Evolutionary conservation across 1,284 basidiomycete species (phyloP), one percentile per base, ranked within the genome.

Genomic region (Ganoderma lingzhi): DNA sequence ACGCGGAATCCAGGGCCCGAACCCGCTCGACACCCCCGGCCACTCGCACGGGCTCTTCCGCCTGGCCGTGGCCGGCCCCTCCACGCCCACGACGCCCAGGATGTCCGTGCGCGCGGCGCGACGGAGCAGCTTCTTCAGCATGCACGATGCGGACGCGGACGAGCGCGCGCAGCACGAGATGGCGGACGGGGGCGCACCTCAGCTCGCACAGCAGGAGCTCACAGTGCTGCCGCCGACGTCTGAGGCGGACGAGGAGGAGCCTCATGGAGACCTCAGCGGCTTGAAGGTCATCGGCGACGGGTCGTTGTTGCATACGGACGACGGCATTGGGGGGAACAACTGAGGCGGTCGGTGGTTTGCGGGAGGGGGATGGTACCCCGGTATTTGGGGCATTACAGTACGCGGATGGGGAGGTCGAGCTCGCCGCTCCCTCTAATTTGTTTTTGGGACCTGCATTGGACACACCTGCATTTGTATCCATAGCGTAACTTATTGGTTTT

Each of bases 161-260:
- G 48, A 53, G 53, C 28, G 10, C 17, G n/a, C n/a, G 23, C 28
- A 19, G 30, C 23, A 44, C 65, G 17, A 28, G 30, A n/a, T 39
- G 35, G 58, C 9, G 14, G 32, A 6, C 55, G 69, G 51, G 41
- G 60, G 61, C 23, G 44, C 44, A 15, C 58, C 44, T 2, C 23
- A 45, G 30, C 55, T 41, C 32, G 32, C 53, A 15, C 42, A 59
- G 30, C 42, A 62, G 19, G 65, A 37, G 23, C 51, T 37, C 9
- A 14, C 10, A 14, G 1, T 51, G 42, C 48, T 69, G 51, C 63
- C 56, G 30, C 63, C 69, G 15, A 65, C 67, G 3, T 44, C 64
- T 19, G 71, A 73, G 63, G 23, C 61, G 35, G 65, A 67, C 48
- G 71, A 70, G 58, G 67, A 65, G 19, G 71, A 73, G 56, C 48